phyloP scores from a whole-genome alignment of 2,329 filamentous ascomycete genomes.

The Penicillium nordicum region DNA sequence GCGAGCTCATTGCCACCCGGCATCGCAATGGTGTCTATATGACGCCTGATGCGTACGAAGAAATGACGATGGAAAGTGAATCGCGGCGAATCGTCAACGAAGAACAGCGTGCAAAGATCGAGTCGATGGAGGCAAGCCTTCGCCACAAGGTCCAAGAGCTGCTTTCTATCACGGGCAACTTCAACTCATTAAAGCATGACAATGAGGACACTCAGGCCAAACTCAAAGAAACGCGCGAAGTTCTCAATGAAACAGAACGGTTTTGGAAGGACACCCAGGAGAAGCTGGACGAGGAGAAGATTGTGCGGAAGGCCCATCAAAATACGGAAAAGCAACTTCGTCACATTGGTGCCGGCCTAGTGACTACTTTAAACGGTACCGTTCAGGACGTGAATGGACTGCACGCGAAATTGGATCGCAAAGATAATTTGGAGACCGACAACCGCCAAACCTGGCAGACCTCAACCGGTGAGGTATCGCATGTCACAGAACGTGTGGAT shows the following conservation, averaged over 20 bases:
- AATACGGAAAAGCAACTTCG: conserved; percentile 76
- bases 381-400: conserved; percentile 77
- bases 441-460: conserved; percentile 78
- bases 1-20: conserved; percentile 85
- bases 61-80: conserved; percentile 87
- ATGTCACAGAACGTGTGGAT: conserved; percentile 75
- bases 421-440: conserved; percentile 74
- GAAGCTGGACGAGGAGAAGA: conserved; percentile 73
- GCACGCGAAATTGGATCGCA: conserved; percentile 80
- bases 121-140: conserved; percentile 84
- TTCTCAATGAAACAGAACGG: conserved; percentile 84
- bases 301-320: conserved; percentile 78
- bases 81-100: conserved; percentile 86
- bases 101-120: conserved; percentile 87
- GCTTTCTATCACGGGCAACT: conserved; percentile 78
- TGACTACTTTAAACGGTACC: conserved; percentile 73
- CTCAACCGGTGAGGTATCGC: conserved; percentile 70
- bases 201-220: conserved; percentile 70
- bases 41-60: conserved; percentile 82
- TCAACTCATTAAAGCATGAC: conserved; percentile 85
- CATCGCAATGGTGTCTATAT: conserved; percentile 95
- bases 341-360: conserved; percentile 68
- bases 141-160: conserved; percentile 93
- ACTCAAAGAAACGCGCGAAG: conserved; percentile 74
- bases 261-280: conserved; percentile 74